These are phyloP conservation scores for Colletotrichum nymphaeae DNA, from an alignment of 2,329 filamentous ascomycete species.

Conservation along the genomic window DNA sequence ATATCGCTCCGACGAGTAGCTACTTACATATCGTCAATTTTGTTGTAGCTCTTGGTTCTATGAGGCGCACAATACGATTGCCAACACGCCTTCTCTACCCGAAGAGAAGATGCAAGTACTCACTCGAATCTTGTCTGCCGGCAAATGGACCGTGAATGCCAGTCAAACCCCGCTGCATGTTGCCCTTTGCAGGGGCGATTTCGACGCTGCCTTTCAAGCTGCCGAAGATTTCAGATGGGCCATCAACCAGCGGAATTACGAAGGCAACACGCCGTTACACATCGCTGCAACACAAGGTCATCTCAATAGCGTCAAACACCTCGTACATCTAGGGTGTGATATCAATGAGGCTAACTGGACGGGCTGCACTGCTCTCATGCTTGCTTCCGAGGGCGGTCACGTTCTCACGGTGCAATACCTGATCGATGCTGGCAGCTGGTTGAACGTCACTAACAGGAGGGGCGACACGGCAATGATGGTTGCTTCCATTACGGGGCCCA, in stretches of 20 bases:
- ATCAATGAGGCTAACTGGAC: neutral
- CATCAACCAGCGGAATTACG: neutral
- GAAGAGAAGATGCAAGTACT: neutral
- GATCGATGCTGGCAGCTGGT: neutral
- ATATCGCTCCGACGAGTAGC: neutral
- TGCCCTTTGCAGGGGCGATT: neutral
- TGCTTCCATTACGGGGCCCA: fast-evolving
- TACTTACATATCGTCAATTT: neutral
- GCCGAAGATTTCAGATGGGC: neutral
- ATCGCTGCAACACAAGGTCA: neutral
- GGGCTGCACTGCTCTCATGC: neutral
- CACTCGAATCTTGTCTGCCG: neutral
- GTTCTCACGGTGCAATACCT: neutral
- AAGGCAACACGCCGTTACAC: neutral
- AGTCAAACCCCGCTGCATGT: neutral
- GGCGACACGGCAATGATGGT: neutral
- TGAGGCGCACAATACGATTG: fast-evolving
- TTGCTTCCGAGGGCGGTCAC: fast-evolving
- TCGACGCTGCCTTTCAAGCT: fast-evolving
- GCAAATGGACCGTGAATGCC: neutral
- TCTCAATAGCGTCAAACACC: neutral
- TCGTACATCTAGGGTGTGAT: neutral
- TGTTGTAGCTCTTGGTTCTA: neutral
- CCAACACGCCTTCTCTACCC: fast-evolving
- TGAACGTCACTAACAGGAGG: fast-evolving